Evolutionary conservation across 169 alveolate genomes (phyloP), one percentile per base, ranked within the genome.

Genomic region (Plasmodium malariae): DNA sequence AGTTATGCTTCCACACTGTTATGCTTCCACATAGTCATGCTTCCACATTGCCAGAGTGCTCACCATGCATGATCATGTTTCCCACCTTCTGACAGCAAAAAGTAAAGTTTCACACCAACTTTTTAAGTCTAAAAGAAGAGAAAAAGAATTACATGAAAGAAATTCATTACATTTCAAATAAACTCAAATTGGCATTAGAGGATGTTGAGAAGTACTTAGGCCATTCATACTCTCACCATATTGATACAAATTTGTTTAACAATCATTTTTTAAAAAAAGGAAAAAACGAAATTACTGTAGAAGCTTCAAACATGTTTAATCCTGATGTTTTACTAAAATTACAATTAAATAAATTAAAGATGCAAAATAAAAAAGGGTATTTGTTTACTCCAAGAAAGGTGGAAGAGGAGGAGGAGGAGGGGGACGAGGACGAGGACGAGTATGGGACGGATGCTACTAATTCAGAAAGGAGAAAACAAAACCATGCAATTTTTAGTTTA

Each of bases 71-170:
- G 54, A 43, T 1, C n/a, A n/a, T n/a, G n/a, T n/a, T 54, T 54
- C 17, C 17, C 17, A 3, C n/a, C n/a, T 4, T 36, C n/a, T 12
- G 2, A 70, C 59, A 78, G 89, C 67, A 78, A 63, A 78, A 63
- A 57, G 37, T 34, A 34, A 78, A 78, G 40, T 63, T 78, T 26
- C 59, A 24, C 5, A 63, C 17, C 32, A 51, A 37, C 43, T 78
- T 78, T 32, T 26, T 32, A 24, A 57, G 12, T 55, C 51, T 78
- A 68, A 78, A 78, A 55, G 69, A 78, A 43, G 89, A 78, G 48
- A 78, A 63, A 37, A 6, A 63, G 7, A 62, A 28, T 37, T 78
- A 49, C 68, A 26, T 55, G 1, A 57, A 78, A 12, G 89, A 78
- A 78, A 78, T 78, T 2, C 37, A 45, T 24, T 60, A 62, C 26